Percentiles rank a stretch among this genome's conserved stretches.
Conservation (phyloP, 139 green algal species). For the Chlamydomonas urium region DNA sequence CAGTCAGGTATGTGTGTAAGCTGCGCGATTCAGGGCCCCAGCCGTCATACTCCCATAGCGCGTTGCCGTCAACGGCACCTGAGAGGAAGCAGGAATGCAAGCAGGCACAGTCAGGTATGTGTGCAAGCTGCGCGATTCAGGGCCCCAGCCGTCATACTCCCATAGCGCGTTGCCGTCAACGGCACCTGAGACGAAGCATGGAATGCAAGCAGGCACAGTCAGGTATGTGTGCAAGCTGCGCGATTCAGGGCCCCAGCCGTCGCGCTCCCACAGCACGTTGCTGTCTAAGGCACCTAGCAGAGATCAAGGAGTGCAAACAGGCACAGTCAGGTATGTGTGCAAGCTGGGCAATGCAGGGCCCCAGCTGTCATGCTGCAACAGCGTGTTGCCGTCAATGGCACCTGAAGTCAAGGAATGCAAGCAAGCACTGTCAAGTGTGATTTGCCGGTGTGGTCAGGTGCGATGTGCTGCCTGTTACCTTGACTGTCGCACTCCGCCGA, state of each 20-base stretch:
- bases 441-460: background rate
- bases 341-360: slow-evolving; percentile 7
- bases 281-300: background rate
- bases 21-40: slow-evolving; percentile 32
- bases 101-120: background rate
- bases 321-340: background rate
- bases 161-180: slow-evolving; percentile 43
- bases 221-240: background rate
- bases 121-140: background rate
- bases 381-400: background rate
- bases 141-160: slow-evolving; percentile 60
- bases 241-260: slow-evolving; percentile 37
- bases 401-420: background rate
- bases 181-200: background rate
- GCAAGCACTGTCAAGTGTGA: background rate
- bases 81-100: background rate
- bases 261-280: slow-evolving; percentile 1
- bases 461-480: background rate
- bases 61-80: slow-evolving; percentile 30
- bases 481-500: too few species aligned
- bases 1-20: background rate
- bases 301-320: background rate
- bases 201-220: background rate
- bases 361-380: slow-evolving; percentile 31
- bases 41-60: slow-evolving; percentile 63